Conservation (phyloP, 441 rosid genomes). For the Arabidopsis hybrid region DNA sequence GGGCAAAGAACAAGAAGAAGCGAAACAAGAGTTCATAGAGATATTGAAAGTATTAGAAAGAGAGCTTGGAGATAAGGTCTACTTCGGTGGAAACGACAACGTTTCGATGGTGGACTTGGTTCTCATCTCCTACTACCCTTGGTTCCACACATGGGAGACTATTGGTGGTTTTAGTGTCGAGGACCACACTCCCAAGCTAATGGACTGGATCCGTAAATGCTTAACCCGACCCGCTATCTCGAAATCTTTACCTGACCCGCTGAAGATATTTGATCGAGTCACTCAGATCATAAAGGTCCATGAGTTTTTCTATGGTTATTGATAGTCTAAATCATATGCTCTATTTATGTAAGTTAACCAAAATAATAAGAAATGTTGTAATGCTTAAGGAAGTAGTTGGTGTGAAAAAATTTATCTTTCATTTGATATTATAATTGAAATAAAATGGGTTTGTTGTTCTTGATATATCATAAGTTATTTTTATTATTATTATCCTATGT, state of each 20-base stretch:
- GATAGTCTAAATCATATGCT: not conserved
- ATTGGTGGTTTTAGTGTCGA: conserved; percentile 42
- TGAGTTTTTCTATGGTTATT: conserved; percentile 44
- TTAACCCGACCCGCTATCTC: conserved; percentile 39
- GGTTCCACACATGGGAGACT: conserved; percentile 47
- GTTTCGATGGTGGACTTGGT: conserved; percentile 47
- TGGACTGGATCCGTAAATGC: conserved; percentile 40
- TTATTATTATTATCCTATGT: no score
- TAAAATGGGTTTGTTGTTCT: no score
- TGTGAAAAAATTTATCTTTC: not conserved
- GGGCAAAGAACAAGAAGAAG: conserved; percentile 50
- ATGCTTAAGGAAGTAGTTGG: not conserved
- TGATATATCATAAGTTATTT: no score
- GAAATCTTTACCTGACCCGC: conserved; percentile 43
- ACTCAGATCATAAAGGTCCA: conserved; percentile 40
- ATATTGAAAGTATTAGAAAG: conserved; percentile 44
- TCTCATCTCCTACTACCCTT: conserved; percentile 46
- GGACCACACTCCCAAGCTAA: conserved; percentile 41
- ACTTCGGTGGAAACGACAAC: conserved; percentile 47
- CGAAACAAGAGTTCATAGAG: conserved; percentile 41
- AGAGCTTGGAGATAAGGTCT: conserved; percentile 47
- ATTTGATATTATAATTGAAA: not conserved
- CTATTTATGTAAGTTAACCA: not conserved
- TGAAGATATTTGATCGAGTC: conserved; percentile 42
- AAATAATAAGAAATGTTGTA: no score